Evolutionary conservation across 208 protist species (phyloP).

Genomic region (Phytomonas serpens): DNA sequence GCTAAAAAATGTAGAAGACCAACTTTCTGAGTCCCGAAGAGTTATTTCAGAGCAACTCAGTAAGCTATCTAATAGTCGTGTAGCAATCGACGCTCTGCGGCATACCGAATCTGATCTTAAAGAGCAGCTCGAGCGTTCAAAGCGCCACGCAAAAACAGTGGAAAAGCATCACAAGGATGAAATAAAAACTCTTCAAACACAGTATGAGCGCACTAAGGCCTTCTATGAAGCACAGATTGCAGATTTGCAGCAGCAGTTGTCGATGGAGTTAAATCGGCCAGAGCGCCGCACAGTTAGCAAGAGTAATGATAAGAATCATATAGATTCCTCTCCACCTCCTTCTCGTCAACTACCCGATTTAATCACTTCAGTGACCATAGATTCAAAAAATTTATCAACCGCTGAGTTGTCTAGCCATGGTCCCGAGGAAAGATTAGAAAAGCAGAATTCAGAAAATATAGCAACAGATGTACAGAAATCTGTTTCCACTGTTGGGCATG

Average conservation of each 20-base stretch:
- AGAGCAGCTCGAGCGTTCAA: constrained; percentile 43
- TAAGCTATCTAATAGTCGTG: constrained; percentile 37
- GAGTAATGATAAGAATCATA: constrained; percentile 3
- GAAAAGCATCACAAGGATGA: constrained; percentile 46
- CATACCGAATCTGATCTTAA: constrained; percentile 27
- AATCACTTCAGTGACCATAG: background rate
- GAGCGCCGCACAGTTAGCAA: constrained; percentile 7
- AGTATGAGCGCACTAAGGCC: constrained; percentile 63
- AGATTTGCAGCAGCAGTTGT: constrained; percentile 62
- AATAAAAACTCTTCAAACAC: constrained; percentile 33
- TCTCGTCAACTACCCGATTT: background rate
- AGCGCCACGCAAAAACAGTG: constrained; percentile 22
- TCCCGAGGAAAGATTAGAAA: background rate
- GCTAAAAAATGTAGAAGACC: constrained; percentile 26
- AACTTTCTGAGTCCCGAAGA: constrained; percentile 49
- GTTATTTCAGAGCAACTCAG: constrained; percentile 69
- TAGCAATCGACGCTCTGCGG: constrained; percentile 32
- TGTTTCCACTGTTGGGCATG: background rate
- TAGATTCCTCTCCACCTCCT: background rate
- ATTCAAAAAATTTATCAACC: background rate
- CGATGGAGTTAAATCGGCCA: constrained; percentile 26
- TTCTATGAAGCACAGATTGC: constrained; percentile 71
- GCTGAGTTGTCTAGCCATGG: background rate
- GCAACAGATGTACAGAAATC: background rate
- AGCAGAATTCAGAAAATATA: background rate